Evolutionary conservation across 2,329 filamentous ascomycete species (phyloP), one percentile per base, ranked within the genome.

Genomic region (Aspergillus glaucus): DNA sequence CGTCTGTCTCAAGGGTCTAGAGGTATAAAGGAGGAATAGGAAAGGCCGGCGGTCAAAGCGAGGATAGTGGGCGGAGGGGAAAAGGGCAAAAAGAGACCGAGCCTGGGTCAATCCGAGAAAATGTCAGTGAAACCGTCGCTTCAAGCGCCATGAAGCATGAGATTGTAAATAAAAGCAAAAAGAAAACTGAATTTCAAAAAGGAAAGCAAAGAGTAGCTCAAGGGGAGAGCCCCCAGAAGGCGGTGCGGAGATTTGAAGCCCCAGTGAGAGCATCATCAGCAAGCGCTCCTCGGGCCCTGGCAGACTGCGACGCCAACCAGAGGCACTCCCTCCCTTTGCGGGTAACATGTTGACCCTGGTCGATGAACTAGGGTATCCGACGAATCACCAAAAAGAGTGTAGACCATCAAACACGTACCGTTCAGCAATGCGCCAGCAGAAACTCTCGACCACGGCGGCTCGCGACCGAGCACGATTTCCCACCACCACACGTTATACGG

Each of bases 201-300:
- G 24, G 7, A 39, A 37, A 15, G 30, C 43, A 46, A 47, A 50
- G 46, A 49, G 41, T 19, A 55, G 43, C 49, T 50, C 26, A 30
- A 46, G 50, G 47, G 19, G 37, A 40, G 37, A 54, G 57, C 53
- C 57, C 54, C 51, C 55, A 58, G 62, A 66, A 67, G 65, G 64
- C 65, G 64, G 65, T 67, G 65, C 65, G 64, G 65, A 68, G 65
- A 67, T 65, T 67, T 40, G 37, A 64, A 66, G 64, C 62, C 59
- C 56, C 51, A 49, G 54, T 59, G 61, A 62, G 62, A 64, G 57
- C 58, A 55, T 57, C 55, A 56, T 49, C 47, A 56, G 50, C 54
- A 50, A 52, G 54, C 54, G 54, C 52, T 56, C 53, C 55, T 53
- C 54, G 52, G 52, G 24, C 48, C 44, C 48, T 53, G 53, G 50